Conservation (phyloP, 1,284 basidiomycete species). For the Neonothopanus nambi region DNA sequence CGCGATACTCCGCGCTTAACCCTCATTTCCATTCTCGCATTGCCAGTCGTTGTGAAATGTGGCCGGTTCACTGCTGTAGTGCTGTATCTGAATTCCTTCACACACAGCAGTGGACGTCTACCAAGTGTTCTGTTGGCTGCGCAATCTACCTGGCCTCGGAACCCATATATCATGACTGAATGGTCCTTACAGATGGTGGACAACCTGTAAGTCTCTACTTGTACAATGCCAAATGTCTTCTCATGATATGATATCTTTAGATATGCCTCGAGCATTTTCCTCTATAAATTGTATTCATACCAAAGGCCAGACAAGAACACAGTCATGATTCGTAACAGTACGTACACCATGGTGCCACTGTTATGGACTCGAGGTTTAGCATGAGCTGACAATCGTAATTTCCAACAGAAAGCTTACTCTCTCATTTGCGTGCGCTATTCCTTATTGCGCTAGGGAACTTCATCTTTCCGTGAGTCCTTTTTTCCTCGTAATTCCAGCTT, state of each 20-base stretch:
- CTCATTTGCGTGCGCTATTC: not conserved
- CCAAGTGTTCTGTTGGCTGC: not conserved
- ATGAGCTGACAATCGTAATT: not conserved
- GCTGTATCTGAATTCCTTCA: slow-evolving; percentile 1
- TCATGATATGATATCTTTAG: too few relatives aligned
- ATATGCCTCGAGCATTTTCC: not conserved
- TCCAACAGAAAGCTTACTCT: slow-evolving; percentile 2
- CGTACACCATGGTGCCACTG: not conserved
- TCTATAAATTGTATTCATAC: not conserved
- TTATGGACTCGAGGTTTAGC: too few relatives aligned
- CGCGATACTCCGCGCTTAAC: not conserved
- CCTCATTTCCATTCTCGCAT: not conserved
- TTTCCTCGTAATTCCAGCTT: not conserved
- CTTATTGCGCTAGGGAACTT: slow-evolving; percentile 3
- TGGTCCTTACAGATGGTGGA: slow-evolving; percentile 1
- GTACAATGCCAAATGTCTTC: not conserved
- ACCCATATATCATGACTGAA: slow-evolving; percentile 1
- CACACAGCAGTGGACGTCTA: not conserved
- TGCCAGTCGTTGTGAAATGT: not conserved
- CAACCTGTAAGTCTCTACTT: not conserved
- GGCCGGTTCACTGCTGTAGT: slow-evolving; percentile 1
- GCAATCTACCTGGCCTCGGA: not conserved
- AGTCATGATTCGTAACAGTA: not conserved
- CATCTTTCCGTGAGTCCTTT: slow-evolving; percentile 4
- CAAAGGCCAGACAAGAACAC: not conserved